A percentile compares a stretch with the other conserved stretches of the same genome.
These are phyloP conservation scores for Podospora didyma DNA, from an alignment of 495 filamentous ascomycete species.

Conservation along the genomic window DNA sequence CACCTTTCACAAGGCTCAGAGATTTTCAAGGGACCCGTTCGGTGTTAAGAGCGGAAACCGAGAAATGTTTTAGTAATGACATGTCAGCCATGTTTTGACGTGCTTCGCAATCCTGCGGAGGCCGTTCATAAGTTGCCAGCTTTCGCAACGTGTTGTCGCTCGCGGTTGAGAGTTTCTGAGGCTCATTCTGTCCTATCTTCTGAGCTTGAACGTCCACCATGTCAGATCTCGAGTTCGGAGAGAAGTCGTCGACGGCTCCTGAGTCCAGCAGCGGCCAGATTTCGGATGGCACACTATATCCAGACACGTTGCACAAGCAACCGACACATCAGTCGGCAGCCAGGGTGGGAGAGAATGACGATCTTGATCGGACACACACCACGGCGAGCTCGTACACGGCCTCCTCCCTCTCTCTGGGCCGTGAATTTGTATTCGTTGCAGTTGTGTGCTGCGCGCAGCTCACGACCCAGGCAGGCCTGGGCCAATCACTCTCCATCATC, in stretches of 20 bases:
- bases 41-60: no score
- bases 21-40: no score
- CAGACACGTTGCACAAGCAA: background rate
- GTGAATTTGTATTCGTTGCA: slow-evolving; percentile 41
- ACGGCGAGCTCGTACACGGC: slow-evolving; percentile 6
- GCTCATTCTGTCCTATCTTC: no score
- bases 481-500: slow-evolving; percentile 28
- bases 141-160: no score
- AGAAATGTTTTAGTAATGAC: no score
- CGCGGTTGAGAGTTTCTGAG: no score
- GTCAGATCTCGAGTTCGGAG: background rate
- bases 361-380: background rate
- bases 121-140: no score
- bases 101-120: no score
- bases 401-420: slow-evolving; percentile 22
- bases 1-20: no score
- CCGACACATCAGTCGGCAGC: background rate
- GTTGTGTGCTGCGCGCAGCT: slow-evolving; percentile 45
- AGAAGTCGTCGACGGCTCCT: background rate
- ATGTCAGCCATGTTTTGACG: no score
- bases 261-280: background rate
- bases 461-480: slow-evolving; percentile 27
- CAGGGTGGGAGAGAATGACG: background rate
- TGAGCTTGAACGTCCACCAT: no score
- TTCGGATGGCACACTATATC: background rate